Percentiles rank a stretch among this genome's conserved stretches.
Conservation (phyloP, 2,329 filamentous ascomycete genomes). For the Exophiala oligosperma region DNA sequence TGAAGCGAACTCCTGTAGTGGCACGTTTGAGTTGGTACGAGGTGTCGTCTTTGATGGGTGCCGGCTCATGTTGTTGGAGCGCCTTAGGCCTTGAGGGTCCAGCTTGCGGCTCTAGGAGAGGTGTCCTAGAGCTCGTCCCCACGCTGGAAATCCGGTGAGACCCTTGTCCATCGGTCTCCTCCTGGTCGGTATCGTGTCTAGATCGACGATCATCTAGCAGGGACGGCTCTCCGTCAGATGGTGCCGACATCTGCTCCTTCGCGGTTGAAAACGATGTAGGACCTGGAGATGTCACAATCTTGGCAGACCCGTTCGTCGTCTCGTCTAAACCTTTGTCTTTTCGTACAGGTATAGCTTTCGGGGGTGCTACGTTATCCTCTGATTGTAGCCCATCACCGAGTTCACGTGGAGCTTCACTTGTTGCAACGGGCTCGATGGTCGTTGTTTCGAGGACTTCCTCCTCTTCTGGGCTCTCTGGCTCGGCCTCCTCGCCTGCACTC, state of each 20-base stretch:
- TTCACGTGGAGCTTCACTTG: constrained; percentile 14
- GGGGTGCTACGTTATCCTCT: not conserved
- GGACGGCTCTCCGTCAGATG: constrained; percentile 6
- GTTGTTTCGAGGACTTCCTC: constrained; percentile 19
- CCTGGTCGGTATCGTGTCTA: constrained; percentile 7
- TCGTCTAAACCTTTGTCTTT: constrained; percentile 14
- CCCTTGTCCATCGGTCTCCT: not conserved
- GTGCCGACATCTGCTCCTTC: constrained; percentile 5
- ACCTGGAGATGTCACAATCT: constrained; percentile 6
- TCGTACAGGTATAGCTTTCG: constrained; percentile 15
- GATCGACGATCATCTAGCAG: constrained; percentile 2
- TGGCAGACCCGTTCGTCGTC: constrained; percentile 1
- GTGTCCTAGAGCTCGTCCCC: constrained; percentile 24
- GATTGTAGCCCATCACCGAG: constrained; percentile 11
- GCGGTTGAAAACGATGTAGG: constrained; percentile 16
- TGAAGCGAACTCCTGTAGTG: constrained; percentile 39
- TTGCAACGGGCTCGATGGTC: constrained; percentile 27
- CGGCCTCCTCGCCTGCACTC: constrained; percentile 7
- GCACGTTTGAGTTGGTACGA: constrained; percentile 14
- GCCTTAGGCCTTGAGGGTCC: constrained; percentile 1
- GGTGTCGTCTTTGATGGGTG: constrained; percentile 18
- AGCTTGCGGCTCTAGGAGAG: constrained; percentile 10
- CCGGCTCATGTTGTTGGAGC: constrained; percentile 24
- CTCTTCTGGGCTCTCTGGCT: constrained; percentile 11
- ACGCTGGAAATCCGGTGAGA: constrained; percentile 9